Base-by-base conservation (phyloP, 164 flowering plant genomes). In the Protea cynaroides region DNA sequence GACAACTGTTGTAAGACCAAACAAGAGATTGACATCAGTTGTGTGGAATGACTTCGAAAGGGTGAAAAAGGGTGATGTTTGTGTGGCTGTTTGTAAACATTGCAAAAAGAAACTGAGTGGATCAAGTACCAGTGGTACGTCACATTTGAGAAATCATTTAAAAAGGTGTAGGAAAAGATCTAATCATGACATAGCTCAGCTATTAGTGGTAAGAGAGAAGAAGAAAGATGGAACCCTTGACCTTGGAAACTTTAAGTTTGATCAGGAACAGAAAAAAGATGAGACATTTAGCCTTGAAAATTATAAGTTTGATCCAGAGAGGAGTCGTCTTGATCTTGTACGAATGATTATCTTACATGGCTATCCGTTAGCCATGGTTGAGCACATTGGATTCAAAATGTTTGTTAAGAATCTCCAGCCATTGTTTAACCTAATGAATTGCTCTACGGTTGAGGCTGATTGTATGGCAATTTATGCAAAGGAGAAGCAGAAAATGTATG, bases 21-120 rank as follows among this genome's bases (percentile, higher is more conserved):
- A 86, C 25, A 87, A 84, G 77, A 82, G 90, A 78, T 67, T 86
- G 75, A 92, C 87, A 38, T 92, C 96, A 60, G 80, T 81, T 38
- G 96, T 90, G 1, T 90, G 97, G 97, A 83, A 86, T 70, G 87
- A 90, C 73, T 90, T 88, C 71, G 91, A 90, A 68, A 80, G 89
- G 72, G 78, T 90, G 55, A 82, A 80, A 67, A 85, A 78, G 69
- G 84, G 79, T 62, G 93, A 84, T 10, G 69, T 70, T 7, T 84
- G 86, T 49, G 78, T 79, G 65, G 94, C 97, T 47, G 84, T 85
- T 53, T 90, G 97, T 72, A 72, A 81, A 10, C 92, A 87, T 60
- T 92, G 94, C 63, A 82, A 79, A 65, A 89, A 82, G 81, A 84
- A 70, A 68, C 82, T 92, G 24, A 84, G 89, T 68, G 92, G 92